A percentile compares a stretch with the other conserved stretches of the same genome.
Conservation (phyloP, 2,329 filamentous ascomycete species). For the Graphiopsis chlorocephala region DNA sequence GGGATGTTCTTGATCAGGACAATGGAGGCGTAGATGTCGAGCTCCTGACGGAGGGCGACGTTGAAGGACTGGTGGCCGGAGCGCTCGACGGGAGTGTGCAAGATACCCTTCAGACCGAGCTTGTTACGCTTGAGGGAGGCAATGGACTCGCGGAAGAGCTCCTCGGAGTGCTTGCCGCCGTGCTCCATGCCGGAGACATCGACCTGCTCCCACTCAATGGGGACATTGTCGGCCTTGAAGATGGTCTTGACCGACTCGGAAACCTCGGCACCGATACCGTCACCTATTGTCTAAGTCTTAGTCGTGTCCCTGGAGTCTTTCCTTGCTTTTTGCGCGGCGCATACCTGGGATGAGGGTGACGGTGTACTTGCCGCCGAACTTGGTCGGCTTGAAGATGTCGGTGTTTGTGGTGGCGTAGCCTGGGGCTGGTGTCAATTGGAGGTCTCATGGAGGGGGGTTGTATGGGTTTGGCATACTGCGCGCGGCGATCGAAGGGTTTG, state of each 20-base stretch:
- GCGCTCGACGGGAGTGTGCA: slow-evolving; percentile 94
- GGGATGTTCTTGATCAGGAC: slow-evolving; percentile 99
- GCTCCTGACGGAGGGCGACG: slow-evolving; percentile 96
- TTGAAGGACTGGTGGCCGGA: slow-evolving; percentile 99
- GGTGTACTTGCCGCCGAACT: slow-evolving; percentile 99
- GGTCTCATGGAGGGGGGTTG: slow-evolving; percentile 13
- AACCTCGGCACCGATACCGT: slow-evolving; percentile 97
- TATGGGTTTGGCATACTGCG: slow-evolving; percentile 49
- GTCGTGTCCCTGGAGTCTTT: slow-evolving; percentile 3
- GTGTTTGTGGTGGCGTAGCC: slow-evolving; percentile 78
- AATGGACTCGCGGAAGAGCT: slow-evolving; percentile 92
- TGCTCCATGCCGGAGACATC: slow-evolving; percentile 89
- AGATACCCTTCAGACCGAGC: slow-evolving; percentile 96
- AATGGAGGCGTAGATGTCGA: slow-evolving; percentile 98
- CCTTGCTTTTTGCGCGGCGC: slow-evolving; percentile 24
- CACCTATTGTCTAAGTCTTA: slow-evolving; percentile 49
- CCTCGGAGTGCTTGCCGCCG: slow-evolving; percentile 83
- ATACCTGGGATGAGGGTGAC: slow-evolving; percentile 93
- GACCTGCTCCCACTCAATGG: slow-evolving; percentile 97
- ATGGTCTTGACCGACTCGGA: slow-evolving; percentile 98
- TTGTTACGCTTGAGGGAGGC: slow-evolving; percentile 97
- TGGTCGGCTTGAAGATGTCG: slow-evolving; percentile 98
- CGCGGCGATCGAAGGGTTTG: slow-evolving; percentile 51
- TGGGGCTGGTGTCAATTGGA: slow-evolving; percentile 31
- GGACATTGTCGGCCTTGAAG: slow-evolving; percentile 99